Evolutionary conservation across 2,329 filamentous ascomycete genomes (phyloP), one percentile per base, ranked within the genome.

Genomic region (Cladosporium cucumerinum): DNA sequence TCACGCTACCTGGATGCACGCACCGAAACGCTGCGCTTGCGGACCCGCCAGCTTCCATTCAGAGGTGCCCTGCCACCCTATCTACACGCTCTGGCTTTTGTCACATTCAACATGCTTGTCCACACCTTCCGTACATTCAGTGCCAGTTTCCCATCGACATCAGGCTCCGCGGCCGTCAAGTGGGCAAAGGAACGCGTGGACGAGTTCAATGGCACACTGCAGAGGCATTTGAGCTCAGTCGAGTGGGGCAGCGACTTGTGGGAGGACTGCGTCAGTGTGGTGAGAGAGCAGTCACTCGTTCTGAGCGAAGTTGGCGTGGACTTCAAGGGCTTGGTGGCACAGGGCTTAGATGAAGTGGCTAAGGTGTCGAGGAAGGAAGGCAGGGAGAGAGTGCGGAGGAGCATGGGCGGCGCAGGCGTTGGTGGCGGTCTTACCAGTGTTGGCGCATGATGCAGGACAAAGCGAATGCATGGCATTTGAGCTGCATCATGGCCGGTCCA

Each of bases 161-260:
- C 88, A 16, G 92, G 95, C 82, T 96, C 95, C 85, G 93, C 93
- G 0, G 96, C 93, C 72, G 94, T 99, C 72, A 96, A 94, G 75
- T 99, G 95, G 95, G 93, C 93, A n/a, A 98, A 97, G 78, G 90
- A 95, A 71, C 89, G 96, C 75, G 87, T 98, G 1, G 93, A 97
- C 71, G 88, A 88, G 1, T 98, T 98, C 82, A 98, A 97, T 72
- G 84, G 84, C 54, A 87, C 95, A 59, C 82, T 99, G 43, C 87
- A 85, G 39, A 84, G 94, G 66, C 95, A 98, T 78, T 81, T 99
- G 67, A 96, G 92, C 78, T 93, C 91, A 74, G 90, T 95, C 2
- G 89, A 96, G 66, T 85, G 83, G 58, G 88, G 85, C n/a, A 89
- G 89, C 16, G 84, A 87, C 52, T 85, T 91, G 1, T 97, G 92